Percentiles rank a stretch among this genome's conserved stretches.
Evolutionary conservation across 129 eudicot species (phyloP).

Genomic region (Flaveria robusta): DNA sequence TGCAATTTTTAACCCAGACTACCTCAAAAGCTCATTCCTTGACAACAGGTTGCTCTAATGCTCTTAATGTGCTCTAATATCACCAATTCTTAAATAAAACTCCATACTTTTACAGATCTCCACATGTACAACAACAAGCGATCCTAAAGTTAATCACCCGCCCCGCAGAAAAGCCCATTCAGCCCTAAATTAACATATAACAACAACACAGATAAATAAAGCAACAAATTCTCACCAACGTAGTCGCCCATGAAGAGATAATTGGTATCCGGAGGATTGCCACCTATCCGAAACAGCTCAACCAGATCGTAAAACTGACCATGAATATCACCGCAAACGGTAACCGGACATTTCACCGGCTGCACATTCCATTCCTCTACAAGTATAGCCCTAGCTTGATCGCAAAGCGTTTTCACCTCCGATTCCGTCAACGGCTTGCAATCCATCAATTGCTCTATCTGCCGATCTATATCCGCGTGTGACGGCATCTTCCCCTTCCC

Average conservation of each 20-base stretch:
- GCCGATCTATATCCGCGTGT: constrained; percentile 75
- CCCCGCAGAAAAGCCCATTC: neutral
- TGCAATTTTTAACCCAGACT: neutral
- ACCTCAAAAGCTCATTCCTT: constrained; percentile 3
- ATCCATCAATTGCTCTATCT: constrained; percentile 82
- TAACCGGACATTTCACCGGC: constrained; percentile 86
- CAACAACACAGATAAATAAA: neutral
- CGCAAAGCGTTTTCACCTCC: constrained; percentile 78
- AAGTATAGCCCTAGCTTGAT: constrained; percentile 78
- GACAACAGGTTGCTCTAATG: neutral
- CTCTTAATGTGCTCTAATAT: too few species aligned
- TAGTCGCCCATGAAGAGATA: constrained; percentile 95
- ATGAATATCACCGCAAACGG: constrained; percentile 82
- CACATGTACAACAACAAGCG: neutral
- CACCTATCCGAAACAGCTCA: constrained; percentile 81
- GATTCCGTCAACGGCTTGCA: constrained; percentile 81
- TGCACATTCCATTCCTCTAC: constrained; percentile 95
- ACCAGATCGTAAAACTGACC: constrained; percentile 78
- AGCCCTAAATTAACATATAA: constrained; percentile 20
- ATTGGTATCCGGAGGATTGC: constrained; percentile 78
- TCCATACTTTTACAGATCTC: neutral
- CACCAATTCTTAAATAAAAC: neutral
- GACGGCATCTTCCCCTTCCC: constrained; percentile 48
- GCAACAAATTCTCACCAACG: constrained; percentile 53
- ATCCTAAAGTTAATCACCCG: neutral